These are phyloP conservation scores for Amanita thiersii DNA, from an alignment of 768 basidiomycete genomes.

Conservation along the genomic window DNA sequence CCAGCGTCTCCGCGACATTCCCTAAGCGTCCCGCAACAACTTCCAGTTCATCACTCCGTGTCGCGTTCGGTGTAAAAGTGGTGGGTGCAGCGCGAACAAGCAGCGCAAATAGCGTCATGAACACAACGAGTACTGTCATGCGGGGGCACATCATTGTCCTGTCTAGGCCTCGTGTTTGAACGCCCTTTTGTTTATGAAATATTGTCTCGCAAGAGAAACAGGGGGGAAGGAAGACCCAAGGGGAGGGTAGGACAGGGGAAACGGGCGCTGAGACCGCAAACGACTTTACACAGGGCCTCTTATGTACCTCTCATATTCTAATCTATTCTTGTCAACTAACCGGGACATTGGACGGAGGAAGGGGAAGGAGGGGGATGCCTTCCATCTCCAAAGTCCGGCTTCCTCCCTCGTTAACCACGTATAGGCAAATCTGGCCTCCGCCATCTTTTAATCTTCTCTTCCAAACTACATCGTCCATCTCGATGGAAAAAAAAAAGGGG, in stretches of 20 bases:
- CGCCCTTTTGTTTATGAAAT: too few species aligned
- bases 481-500: conserved; percentile 8
- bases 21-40: too few species aligned
- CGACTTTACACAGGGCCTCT: not conserved
- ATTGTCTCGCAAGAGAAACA: too few species aligned
- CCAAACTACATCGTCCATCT: not conserved
- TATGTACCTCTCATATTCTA: not conserved
- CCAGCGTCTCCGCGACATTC: too few species aligned
- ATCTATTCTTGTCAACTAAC: not conserved
- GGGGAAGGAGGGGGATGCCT: too few species aligned
- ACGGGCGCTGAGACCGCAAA: not conserved
- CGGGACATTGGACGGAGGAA: conserved; percentile 6
- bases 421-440: not conserved
- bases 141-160: conserved; percentile 7
- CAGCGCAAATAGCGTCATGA: conserved; percentile 6
- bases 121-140: conserved; percentile 5
- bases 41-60: not conserved
- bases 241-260: not conserved
- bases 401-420: conserved; percentile 4
- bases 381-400: not conserved
- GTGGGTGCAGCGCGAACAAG: conserved; percentile 6
- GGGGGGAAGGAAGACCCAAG: not conserved
- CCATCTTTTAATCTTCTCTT: conserved; percentile 1
- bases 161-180: too few species aligned
- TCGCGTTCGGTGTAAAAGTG: not conserved